A percentile compares a stretch with the other conserved stretches of the same genome.
Conservation (phyloP, 2,329 filamentous ascomycete genomes). For the Blastomyces emzantsi region DNA sequence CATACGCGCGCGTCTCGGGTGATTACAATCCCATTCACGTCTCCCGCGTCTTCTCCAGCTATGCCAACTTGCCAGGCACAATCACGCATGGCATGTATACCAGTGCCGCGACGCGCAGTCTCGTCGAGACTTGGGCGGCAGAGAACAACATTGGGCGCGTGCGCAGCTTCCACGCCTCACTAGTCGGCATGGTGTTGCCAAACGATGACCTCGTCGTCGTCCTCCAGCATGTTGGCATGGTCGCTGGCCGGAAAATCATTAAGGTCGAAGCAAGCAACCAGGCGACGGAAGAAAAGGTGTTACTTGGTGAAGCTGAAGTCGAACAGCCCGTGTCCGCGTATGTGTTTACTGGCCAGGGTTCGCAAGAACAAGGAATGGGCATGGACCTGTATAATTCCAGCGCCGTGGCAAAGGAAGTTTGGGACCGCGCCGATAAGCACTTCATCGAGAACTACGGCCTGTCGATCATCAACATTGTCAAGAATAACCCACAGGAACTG, state of each 20-base stretch:
- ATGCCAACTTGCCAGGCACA: slow-evolving; percentile 89
- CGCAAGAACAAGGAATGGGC: slow-evolving; percentile 98
- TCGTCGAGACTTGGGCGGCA: slow-evolving; percentile 97
- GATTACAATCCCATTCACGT: slow-evolving; percentile 99
- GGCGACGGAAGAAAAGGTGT: slow-evolving; percentile 92
- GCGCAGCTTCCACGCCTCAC: slow-evolving; percentile 88
- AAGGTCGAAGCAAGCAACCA: slow-evolving; percentile 95
- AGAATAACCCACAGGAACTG: slow-evolving; percentile 98
- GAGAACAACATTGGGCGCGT: slow-evolving; percentile 98
- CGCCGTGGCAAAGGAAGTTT: slow-evolving; percentile 89
- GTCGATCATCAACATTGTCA: slow-evolving; percentile 96
- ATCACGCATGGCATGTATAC: slow-evolving; percentile 99
- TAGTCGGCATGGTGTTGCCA: slow-evolving; percentile 98
- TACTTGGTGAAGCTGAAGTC: slow-evolving; percentile 91
- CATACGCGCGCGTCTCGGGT: slow-evolving; percentile 92
- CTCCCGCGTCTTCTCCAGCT: slow-evolving; percentile 89
- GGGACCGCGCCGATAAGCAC: slow-evolving; percentile 95
- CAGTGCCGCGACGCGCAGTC: slow-evolving; percentile 85
- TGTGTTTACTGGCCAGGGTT: slow-evolving; percentile 96
- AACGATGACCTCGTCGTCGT: slow-evolving; percentile 94
- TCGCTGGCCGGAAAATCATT: slow-evolving; percentile 97
- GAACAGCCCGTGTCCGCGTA: slow-evolving; percentile 96
- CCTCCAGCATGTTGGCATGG: slow-evolving; percentile 95
- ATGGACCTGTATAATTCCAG: slow-evolving; percentile 98
- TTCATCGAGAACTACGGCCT: slow-evolving; percentile 99